These are phyloP conservation scores for Verticillium zaregamsianum DNA, from an alignment of 2,329 filamentous ascomycete genomes.

Conservation along the genomic window DNA sequence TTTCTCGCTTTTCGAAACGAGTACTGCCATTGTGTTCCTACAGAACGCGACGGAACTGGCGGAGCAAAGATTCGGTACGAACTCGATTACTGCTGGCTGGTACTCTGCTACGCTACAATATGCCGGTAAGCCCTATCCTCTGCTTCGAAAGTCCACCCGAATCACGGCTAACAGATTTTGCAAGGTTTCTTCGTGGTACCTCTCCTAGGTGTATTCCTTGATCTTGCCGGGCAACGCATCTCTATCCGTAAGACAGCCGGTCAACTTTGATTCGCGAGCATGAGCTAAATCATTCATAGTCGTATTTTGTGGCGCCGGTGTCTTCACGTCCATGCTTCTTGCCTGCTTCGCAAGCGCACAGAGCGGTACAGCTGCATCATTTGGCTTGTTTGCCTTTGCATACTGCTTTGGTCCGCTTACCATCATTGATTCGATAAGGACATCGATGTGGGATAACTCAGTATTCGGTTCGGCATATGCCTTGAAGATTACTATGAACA, in stretches of 20 bases:
- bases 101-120: slow-evolving; percentile 50
- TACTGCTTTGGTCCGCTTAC: slow-evolving; percentile 50
- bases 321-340: not conserved
- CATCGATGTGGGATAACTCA: slow-evolving; percentile 54
- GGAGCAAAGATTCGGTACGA: slow-evolving; percentile 53
- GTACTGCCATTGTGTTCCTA: slow-evolving; percentile 47
- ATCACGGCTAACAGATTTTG: too few species aligned
- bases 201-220: too few species aligned
- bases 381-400: slow-evolving; percentile 56
- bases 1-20: slow-evolving; percentile 57
- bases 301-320: slow-evolving; percentile 32
- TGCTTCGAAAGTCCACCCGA: too few species aligned
- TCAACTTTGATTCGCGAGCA: too few species aligned
- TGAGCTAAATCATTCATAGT: slow-evolving; percentile 41
- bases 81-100: slow-evolving; percentile 53
- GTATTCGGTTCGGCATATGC: slow-evolving; percentile 58
- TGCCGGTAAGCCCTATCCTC: too few species aligned
- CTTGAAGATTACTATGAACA: slow-evolving; percentile 59
- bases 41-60: slow-evolving; percentile 59
- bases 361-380: slow-evolving; percentile 52
- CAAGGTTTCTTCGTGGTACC: too few species aligned
- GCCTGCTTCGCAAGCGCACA: slow-evolving; percentile 38
- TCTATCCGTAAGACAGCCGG: too few species aligned
- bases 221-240: too few species aligned
- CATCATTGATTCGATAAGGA: slow-evolving; percentile 58